Evolutionary conservation across 441 rosid species (phyloP), one percentile per base, ranked within the genome.

Genomic region (Adansonia gregorii): DNA sequence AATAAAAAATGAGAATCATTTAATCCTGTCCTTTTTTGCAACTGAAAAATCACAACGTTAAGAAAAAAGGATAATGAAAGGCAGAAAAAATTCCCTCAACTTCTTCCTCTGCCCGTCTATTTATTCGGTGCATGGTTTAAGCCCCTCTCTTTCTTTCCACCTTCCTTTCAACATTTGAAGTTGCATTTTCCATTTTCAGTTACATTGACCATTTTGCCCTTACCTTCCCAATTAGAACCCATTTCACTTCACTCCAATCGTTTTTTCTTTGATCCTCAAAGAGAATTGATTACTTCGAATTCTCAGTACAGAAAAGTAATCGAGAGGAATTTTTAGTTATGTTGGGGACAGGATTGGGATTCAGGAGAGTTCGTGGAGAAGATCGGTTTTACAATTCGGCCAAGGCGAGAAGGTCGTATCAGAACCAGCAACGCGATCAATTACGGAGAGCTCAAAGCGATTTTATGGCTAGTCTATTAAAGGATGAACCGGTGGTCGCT

Each of bases 321-420:
- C 59, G 9, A 15, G 24, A 49, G 20, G 7, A 49, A 12, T 6
- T 68, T 46, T 11, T 20, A 22, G 78, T 83, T 76, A 92, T 92
- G 94, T 83, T 85, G 58, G 92, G 91, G 4, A 66, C 92, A 14
- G 91, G 93, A 60, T 84, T 87, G 86, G 88, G 85, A 86, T 81
- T 87, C 58, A 78, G 84, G 76, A 76, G 89, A 54, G 84, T 83
- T 48, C 82, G 87, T 11, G 90, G 85, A 14, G 93, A 90, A 7
- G 90, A 92, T 82, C 88, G 86, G 56, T 86, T 88, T 58, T 74
- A 78, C 78, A 76, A 75, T 58, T 56, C 85, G 9, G 84, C 80
- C 20, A 86, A 86, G 65, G 87, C 87, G 73, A 87, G 91, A 2
- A 67, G 79, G 69, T 46, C 71, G 45, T 75, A 84, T 8, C 87